Conservation (phyloP, 179 eudicot genomes). For the Beta macrorhiza region DNA sequence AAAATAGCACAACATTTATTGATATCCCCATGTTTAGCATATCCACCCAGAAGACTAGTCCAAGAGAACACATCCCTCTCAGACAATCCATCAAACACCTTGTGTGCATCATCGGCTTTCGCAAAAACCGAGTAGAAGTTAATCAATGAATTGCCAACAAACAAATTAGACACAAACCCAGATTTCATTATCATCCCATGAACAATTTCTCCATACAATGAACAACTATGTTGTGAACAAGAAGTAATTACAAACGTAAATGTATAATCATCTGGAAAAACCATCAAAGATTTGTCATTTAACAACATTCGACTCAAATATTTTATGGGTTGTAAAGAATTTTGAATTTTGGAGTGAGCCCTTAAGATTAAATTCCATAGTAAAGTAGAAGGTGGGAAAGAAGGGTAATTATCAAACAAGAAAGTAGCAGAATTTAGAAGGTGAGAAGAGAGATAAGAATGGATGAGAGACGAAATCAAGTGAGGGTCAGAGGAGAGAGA, state of each 20-base stretch:
- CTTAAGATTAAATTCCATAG: conserved; percentile 42
- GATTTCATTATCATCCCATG: conserved; percentile 58
- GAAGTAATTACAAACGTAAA: conserved; percentile 49
- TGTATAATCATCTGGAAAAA: conserved; percentile 60
- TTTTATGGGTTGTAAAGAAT: conserved; percentile 30
- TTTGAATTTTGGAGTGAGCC: conserved; percentile 39
- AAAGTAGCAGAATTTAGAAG: conserved; percentile 19
- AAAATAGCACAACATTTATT: conserved; percentile 49
- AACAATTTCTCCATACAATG: conserved; percentile 41
- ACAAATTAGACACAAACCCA: conserved; percentile 52
- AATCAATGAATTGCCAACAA: conserved; percentile 64
- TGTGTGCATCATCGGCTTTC: conserved; percentile 39
- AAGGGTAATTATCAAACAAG: conserved; percentile 36
- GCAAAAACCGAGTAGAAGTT: conserved; percentile 43
- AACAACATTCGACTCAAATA: conserved; percentile 36
- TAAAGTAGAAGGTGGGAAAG: conserved; percentile 29
- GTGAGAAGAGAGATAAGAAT: conserved; percentile 35
- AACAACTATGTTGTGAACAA: conserved; percentile 42
- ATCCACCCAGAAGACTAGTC: conserved; percentile 72
- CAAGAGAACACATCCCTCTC: conserved; percentile 62
- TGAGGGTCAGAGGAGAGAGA: conserved; percentile 33
- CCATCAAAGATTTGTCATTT: conserved; percentile 17
- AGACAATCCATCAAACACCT: conserved; percentile 61
- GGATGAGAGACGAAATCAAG: conserved; percentile 37
- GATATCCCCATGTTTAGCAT: conserved; percentile 55